phyloP scores from a whole-genome alignment of 306 rosid species.

The Clitoria ternatea region DNA sequence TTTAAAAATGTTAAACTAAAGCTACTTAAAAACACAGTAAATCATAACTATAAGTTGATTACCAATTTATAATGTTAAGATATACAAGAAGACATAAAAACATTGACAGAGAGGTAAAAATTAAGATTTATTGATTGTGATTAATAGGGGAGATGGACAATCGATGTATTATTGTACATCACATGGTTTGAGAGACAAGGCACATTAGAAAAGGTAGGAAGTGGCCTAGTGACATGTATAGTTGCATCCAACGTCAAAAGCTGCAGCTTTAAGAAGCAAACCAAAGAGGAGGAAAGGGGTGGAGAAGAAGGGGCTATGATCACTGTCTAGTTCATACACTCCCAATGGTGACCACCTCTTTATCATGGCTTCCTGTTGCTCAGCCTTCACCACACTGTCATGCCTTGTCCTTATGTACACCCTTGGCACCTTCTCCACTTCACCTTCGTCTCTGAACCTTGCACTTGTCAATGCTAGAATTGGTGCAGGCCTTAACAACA shows the following conservation, averaged over 20 bases:
- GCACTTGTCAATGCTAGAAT: conserved; percentile 51
- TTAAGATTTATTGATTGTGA: neutral
- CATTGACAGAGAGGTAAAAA: too few relatives aligned
- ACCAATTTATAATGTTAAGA: too few relatives aligned
- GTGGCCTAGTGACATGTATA: neutral
- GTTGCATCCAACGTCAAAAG: conserved; percentile 44
- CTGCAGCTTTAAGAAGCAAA: conserved; percentile 62
- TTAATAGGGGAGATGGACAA: too few relatives aligned
- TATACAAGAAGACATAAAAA: too few relatives aligned
- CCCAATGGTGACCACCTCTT: conserved; percentile 66
- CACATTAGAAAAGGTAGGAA: neutral
- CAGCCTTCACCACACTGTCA: conserved; percentile 61
- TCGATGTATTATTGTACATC: too few relatives aligned
- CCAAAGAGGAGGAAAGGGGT: conserved; percentile 78
- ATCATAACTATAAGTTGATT: too few relatives aligned
- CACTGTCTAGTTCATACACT: conserved; percentile 65
- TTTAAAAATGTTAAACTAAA: too few relatives aligned
- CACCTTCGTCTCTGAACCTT: conserved; percentile 32
- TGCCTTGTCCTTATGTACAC: conserved; percentile 65
- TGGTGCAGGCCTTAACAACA: conserved; percentile 84
- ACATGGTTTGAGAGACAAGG: neutral
- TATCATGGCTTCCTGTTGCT: conserved; percentile 80
- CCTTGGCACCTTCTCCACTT: conserved; percentile 52
- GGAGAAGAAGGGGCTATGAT: conserved; percentile 82
- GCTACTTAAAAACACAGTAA: too few relatives aligned